Evolutionary conservation across 306 rosid genomes (phyloP).

Genomic region (Gastrolobium villosum): DNA sequence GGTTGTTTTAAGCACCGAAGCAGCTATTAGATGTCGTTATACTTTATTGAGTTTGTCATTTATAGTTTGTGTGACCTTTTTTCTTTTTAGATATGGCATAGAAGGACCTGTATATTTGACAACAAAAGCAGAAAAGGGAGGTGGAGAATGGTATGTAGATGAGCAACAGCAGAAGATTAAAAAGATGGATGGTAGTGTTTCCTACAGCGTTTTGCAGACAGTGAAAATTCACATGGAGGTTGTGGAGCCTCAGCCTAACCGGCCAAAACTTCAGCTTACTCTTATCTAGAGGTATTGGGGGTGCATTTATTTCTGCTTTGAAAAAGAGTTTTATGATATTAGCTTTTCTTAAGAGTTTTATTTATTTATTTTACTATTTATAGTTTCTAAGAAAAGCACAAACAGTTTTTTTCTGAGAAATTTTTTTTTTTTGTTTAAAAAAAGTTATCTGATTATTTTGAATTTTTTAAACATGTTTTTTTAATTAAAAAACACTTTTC

Average conservation of each 20-base stretch:
- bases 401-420: too few species aligned
- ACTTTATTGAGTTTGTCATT: slow-evolving; percentile 32
- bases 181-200: slow-evolving; percentile 85
- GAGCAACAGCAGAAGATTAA: slow-evolving; percentile 89
- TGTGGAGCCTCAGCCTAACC: slow-evolving; percentile 95
- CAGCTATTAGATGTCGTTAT: slow-evolving; percentile 16
- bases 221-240: slow-evolving; percentile 90
- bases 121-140: slow-evolving; percentile 73
- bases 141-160: slow-evolving; percentile 89
- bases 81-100: slow-evolving; percentile 75
- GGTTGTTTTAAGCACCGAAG: slow-evolving; percentile 27
- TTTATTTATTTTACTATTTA: too few species aligned
- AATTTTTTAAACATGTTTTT: too few species aligned
- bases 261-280: slow-evolving; percentile 88
- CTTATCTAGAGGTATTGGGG: slow-evolving; percentile 55
- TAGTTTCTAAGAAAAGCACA: too few species aligned
- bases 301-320: too few species aligned
- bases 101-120: slow-evolving; percentile 93
- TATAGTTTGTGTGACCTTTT: not conserved
- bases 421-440: too few species aligned
- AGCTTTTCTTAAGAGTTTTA: too few species aligned
- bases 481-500: too few species aligned
- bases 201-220: slow-evolving; percentile 73
- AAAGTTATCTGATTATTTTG: too few species aligned
- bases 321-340: too few species aligned